Base-by-base conservation (phyloP, 257 asterid species). In the Fraxinus cuspidata region DNA sequence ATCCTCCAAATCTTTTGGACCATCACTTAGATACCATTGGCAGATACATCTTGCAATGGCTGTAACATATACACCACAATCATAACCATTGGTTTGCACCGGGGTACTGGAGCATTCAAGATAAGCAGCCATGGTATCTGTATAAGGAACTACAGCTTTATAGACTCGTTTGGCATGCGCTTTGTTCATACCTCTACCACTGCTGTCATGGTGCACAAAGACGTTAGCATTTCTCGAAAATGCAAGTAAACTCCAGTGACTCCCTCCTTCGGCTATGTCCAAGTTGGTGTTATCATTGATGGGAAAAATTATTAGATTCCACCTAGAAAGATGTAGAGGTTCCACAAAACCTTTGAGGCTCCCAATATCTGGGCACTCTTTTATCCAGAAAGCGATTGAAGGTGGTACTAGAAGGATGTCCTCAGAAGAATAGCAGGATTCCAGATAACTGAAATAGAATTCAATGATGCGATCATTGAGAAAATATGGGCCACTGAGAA, bases 391-490 rank as follows among this genome's bases (percentile, higher is more conserved):
- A 53, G 94, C 80, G 64, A 94, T 88, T 28, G 96, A 87, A 81
- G 98, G 97, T 25, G 96, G 90, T 1, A 91, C 83, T 29, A 94
- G 82, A 56, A 91, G 90, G 81, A 92, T 77, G 75, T 88, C 93
- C 29, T 91, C 88, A 0, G 87, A 80, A 31, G 94, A 84, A 72
- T 78, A 81, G 78, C 73, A 32, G 38, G 97, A 83, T 15, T 85
- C 32, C 60, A 91, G 90, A 80, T 87, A 84, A 84, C 95, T 90
- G 83, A 94, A 91, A 79, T 91, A 92, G 89, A 94, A 94, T 51
- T 92, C 96, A 40, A 94, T 91, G 51, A 91, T 86, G 71, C 96
- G 95, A 81, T 94, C 97, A 68, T 91, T 94, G 70, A 94, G 91
- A 75, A 83, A 94, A 80, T 85, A 74, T n/a, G 95, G 91, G 42